Evolutionary conservation across 2,329 filamentous ascomycete genomes (phyloP), one percentile per base, ranked within the genome.

Genomic region (Trichoderma sp.): DNA sequence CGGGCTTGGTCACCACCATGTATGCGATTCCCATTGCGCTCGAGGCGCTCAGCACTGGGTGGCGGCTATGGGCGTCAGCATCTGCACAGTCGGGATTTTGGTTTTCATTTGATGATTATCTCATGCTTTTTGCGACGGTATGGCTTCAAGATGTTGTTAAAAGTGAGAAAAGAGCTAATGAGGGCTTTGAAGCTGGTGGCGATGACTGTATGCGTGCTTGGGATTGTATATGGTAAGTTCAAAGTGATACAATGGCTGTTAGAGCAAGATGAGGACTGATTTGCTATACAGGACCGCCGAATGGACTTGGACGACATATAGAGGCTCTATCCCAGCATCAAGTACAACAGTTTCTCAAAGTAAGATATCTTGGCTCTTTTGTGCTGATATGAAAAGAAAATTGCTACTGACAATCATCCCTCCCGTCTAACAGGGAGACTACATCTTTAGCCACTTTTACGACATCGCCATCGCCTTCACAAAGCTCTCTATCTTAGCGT

Each of bases 371-470:
- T 26, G 11, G 11, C 28, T 9, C 12, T 32, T 21, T 11, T 34
- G 14, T 7, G 1, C n/a, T 3, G 12, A n/a, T 6, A 9, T 15
- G 1, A 6, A 5, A 11, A 39, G 53, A 62, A 21, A 21, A 51
- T 51, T 11, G n/a, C n/a, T 51, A 51, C 63, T 53, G 39, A 56
- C 26, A 34, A 34, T 3, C 26, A 53, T 57, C 14, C 8, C 39
- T 3, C 7, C 3, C 4, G 73, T 12, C n/a, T 8, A 21, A 51
- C 9, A 51, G 71, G 73, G 71, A 28, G 73, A 74, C 58, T 74
- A 74, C 63, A 69, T 74, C 62, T 74, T 74, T 43, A 74, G 73
- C 21, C 73, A 74, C 65, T 72, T 73, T 6, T 74, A 74, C 73
- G 71, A 74, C 65, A 43, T 73, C 15, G 69, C 63, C 69, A 73